Evolutionary conservation across 176 grass and related monocot species (phyloP), one percentile per base, ranked within the genome.

Genomic region (Phoenix dactylifera): DNA sequence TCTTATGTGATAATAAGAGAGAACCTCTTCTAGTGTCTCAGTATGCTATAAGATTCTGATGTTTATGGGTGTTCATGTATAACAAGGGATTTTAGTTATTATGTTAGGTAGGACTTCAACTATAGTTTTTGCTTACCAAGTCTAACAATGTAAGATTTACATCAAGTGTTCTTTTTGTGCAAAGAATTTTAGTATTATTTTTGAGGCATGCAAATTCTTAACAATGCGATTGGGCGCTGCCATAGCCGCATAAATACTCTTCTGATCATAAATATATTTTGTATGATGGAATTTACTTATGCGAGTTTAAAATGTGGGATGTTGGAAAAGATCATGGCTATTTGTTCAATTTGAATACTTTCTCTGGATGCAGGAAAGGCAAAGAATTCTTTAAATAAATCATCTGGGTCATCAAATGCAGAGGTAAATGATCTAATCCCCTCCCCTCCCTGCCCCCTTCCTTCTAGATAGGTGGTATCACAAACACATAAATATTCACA

Each of bases 301-400:
- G 7, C 6, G 32, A 9, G 32, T 35, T 35, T 44, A 44, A 7
- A 44, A 12, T 14, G 35, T 44, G 35, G 35, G 35, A 44, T 44
- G 58, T 50, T 12, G 62, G 18, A 2, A 35, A 55, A 49, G 18
- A 16, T 20, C 59, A 64, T 22, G 14, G 65, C 14, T 76, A 63
- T 72, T n/a, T 68, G 17, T 58, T 73, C 57, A 15, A 57, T 64
- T 74, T 76, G 58, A 80, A 76, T 71, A 77, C 62, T 55, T 16
- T 56, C 70, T 74, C 49, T 81, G 61, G 61, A 64, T 75, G 76
- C 66, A 84, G 81, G 81, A 67, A 72, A 74, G 35, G 64, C 24
- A 44, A 44, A 64, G 66, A 81, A 75, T 24, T 50, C 69, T 66
- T 65, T 60, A 70, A 59, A 25, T 54, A 81, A 81, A 24, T 50